Conservation (phyloP, 176 grass and related monocot genomes). For the Coix lacrymajobi region DNA sequence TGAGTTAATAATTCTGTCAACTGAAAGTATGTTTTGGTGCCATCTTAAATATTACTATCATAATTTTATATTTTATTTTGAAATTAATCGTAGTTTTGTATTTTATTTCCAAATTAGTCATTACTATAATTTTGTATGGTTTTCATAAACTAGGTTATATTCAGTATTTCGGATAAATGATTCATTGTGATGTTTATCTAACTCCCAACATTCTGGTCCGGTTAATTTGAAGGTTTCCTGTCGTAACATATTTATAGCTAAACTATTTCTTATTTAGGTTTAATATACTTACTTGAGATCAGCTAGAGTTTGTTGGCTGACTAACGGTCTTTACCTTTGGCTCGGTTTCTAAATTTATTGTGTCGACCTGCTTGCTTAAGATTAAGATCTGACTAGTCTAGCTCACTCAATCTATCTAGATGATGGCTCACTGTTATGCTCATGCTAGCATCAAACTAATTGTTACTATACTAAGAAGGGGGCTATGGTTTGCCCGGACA, state of each 20-base stretch:
- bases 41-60: not conserved
- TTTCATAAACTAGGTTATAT: not conserved
- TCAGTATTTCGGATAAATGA: not conserved
- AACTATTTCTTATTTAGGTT: not conserved
- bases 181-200: not conserved
- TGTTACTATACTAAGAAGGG: not conserved
- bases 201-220: not conserved
- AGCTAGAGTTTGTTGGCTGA: not conserved
- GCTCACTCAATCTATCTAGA: not conserved
- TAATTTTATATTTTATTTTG: not conserved
- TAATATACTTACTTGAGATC: not conserved
- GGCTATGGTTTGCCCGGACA: not conserved
- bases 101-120: not conserved
- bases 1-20: not conserved
- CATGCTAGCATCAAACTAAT: not conserved
- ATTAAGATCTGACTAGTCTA: not conserved
- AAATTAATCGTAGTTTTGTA: not conserved
- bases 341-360: not conserved
- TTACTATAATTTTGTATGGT: not conserved
- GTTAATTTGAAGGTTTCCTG: not conserved
- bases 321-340: not conserved
- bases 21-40: not conserved
- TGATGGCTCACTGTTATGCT: not conserved
- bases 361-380: not conserved
- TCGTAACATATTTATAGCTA: not conserved